A percentile compares a stretch with the other conserved stretches of the same genome.
Evolutionary conservation across 1,284 basidiomycete species (phyloP).

Genomic region (Pseudozyma flocculosa): DNA sequence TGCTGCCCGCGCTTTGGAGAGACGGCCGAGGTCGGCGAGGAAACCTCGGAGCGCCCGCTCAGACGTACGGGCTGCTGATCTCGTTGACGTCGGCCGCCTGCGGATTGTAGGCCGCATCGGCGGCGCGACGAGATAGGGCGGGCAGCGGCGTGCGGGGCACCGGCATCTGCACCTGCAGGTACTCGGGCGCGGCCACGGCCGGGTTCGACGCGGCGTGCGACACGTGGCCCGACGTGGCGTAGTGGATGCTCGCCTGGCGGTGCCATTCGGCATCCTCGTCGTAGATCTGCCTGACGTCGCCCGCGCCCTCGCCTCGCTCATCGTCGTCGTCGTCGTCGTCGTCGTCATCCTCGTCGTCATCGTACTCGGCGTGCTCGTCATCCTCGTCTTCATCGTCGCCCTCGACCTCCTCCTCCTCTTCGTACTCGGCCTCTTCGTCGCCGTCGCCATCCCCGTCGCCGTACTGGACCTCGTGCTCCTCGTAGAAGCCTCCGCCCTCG

Average conservation of each 20-base stretch:
- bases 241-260: neutral
- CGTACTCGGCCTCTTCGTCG: neutral
- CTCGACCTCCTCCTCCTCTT: neutral
- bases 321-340: neutral
- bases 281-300: neutral
- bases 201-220: too few relatives aligned
- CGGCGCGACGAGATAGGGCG: neutral
- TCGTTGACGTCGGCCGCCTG: neutral
- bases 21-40: too few relatives aligned
- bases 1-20: too few relatives aligned
- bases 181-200: too few relatives aligned
- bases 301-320: neutral
- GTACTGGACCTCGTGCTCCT: too few relatives aligned
- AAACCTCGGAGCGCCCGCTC: too few relatives aligned
- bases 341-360: neutral
- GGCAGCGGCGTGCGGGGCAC: neutral
- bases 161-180: neutral
- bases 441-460: neutral
- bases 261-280: neutral
- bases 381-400: neutral
- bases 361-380: neutral
- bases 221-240: neutral
- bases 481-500: too few relatives aligned
- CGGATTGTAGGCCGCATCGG: neutral
- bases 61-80: neutral